A percentile compares a stretch with the other conserved stretches of the same genome.
Conservation (phyloP, 257 asterid genomes). For the Solanum pinnatisectum region DNA sequence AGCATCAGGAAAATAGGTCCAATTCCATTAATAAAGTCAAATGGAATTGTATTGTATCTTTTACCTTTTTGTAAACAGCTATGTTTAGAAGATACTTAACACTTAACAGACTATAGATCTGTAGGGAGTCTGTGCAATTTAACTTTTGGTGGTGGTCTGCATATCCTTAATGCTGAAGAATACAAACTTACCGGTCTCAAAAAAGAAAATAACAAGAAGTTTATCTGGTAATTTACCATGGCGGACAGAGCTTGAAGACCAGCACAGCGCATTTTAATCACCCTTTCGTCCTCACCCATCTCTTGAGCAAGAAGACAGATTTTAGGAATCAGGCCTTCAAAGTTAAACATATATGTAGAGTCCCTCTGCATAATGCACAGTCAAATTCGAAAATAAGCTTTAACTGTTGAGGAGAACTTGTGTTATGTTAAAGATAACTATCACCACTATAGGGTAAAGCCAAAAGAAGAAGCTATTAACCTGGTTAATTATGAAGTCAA, state of each 20-base stretch:
- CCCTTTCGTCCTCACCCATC: conserved; percentile 50
- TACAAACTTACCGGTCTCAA: background rate
- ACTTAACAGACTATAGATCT: background rate
- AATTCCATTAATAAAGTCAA: background rate
- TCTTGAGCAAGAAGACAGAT: conserved; percentile 65
- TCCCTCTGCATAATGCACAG: conserved; percentile 37
- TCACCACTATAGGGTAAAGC: background rate
- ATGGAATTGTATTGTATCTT: background rate
- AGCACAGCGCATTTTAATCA: conserved; percentile 43
- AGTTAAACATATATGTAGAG: conserved; percentile 56
- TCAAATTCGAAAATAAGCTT: background rate
- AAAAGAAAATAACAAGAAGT: background rate
- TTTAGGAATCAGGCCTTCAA: conserved; percentile 68
- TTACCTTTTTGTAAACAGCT: background rate
- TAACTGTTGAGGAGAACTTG: background rate
- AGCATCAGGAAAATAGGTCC: background rate
- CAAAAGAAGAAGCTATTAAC: conserved; percentile 9
- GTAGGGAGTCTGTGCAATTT: background rate
- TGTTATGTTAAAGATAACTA: background rate
- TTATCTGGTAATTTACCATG: conserved; percentile 27
- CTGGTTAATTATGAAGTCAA: conserved; percentile 69
- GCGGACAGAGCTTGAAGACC: conserved; percentile 71
- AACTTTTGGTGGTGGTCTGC: background rate
- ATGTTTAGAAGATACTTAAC: background rate
- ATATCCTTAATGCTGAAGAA: background rate